These are phyloP conservation scores for Talaromyces marneffei DNA, from an alignment of 2,329 filamentous ascomycete species.

Conservation along the genomic window DNA sequence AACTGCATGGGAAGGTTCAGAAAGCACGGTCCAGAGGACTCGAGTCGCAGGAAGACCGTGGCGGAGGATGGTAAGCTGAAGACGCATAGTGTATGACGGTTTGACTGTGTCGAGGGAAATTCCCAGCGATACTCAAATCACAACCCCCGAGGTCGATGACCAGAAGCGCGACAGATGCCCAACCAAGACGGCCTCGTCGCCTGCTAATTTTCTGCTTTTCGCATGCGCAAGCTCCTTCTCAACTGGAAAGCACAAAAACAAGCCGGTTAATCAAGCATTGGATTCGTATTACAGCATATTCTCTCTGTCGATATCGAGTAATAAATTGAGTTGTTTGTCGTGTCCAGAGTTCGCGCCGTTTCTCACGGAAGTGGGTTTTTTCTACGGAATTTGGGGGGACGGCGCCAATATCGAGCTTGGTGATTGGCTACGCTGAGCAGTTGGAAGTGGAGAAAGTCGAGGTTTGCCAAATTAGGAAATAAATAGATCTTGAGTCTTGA, in stretches of 20 bases:
- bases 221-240: background rate
- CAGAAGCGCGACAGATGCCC: background rate
- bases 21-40: constrained; percentile 63
- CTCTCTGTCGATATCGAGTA: background rate
- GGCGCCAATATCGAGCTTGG: background rate
- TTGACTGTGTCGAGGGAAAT: background rate
- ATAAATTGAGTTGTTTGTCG: background rate
- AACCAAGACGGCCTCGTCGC: background rate
- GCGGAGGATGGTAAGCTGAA: constrained; percentile 67
- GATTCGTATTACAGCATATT: background rate
- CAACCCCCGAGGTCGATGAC: background rate
- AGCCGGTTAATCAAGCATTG: background rate
- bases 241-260: background rate
- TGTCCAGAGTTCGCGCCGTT: background rate
- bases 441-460: background rate
- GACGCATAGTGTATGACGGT: constrained; percentile 51
- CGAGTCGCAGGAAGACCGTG: constrained; percentile 66
- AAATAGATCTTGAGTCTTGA: background rate
- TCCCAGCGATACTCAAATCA: background rate
- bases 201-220: background rate
- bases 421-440: background rate
- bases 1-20: constrained; percentile 20
- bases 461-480: background rate
- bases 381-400: background rate
- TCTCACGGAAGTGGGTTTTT: background rate